Base-by-base conservation (phyloP, 2,329 filamentous ascomycete species). In the Venturia asperata region DNA sequence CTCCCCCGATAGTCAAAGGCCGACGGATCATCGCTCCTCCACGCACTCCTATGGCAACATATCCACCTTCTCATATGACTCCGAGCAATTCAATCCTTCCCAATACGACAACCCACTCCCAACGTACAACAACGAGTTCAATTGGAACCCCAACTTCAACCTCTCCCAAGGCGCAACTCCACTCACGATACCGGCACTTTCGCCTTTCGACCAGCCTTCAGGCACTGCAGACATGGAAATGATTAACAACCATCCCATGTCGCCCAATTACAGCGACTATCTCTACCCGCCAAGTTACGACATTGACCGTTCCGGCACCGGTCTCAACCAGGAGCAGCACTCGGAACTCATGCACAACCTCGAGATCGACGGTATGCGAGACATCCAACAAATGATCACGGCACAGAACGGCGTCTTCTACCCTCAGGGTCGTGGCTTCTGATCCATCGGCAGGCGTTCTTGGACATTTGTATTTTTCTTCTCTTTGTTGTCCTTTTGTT, bases 281-380 rank as follows among this genome's bases (percentile, higher is more conserved):
- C 64, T 67, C n/a, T 67, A 67, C 37, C 66, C 66, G 5, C 56
- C 66, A 17, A 27, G 39, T 13, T 55, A 37, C 17, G 49, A 58
- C 27, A 52, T 63, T 19, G 62, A 66, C 21, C 61, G 64, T 24
- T 45, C 64, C 11, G 30, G 81, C 80, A 66, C 79, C 94, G 81
- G 81, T 66, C 79, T 95, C 41, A 92, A 87, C 66, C 88, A 92
- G 68, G 85, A 91, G 71, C 90, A 95, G 75, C 91, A 94, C 75
- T 77, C 87, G 68, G 90, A 96, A 77, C 79, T 96, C 45, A 91
- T 95, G 88, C 85, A 87, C 65, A 86, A 87, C 61, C 81, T 96
- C 42, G 89, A 94, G 74, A 89, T 72, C 55, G 75, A 76, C 62
- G 76, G 76, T 27, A 73, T 73, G 0, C 71, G 72, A 63, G 75